Evolutionary conservation across 2,329 filamentous ascomycete genomes (phyloP).

Genomic region (Trichoderma asperellum): DNA sequence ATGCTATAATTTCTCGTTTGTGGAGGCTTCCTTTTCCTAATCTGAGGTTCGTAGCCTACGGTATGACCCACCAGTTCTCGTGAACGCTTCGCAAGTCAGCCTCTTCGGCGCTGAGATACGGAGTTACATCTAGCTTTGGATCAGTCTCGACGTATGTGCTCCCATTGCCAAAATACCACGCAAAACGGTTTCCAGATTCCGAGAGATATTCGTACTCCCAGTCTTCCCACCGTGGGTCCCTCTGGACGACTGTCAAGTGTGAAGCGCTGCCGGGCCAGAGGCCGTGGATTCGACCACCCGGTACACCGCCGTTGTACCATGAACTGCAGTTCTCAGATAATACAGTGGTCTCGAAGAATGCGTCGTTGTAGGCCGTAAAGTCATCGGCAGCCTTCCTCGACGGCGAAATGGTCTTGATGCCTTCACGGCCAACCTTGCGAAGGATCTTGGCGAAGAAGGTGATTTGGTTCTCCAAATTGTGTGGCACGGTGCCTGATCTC

Average conservation of each 20-base stretch:
- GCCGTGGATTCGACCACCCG: slow-evolving; percentile 67
- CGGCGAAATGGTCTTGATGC: slow-evolving; percentile 65
- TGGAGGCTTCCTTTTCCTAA: not conserved
- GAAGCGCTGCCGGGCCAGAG: slow-evolving; percentile 71
- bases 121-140: slow-evolving; percentile 61
- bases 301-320: slow-evolving; percentile 71
- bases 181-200: slow-evolving; percentile 55
- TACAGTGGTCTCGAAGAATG: slow-evolving; percentile 59
- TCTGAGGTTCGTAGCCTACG: slow-evolving; percentile 32
- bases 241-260: slow-evolving; percentile 61
- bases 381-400: slow-evolving; percentile 64
- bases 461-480: slow-evolving; percentile 67
- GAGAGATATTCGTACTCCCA: slow-evolving; percentile 55
- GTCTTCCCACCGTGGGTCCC: slow-evolving; percentile 60
- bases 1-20: not conserved
- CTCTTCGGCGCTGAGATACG: slow-evolving; percentile 61
- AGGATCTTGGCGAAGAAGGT: slow-evolving; percentile 69
- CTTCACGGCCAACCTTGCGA: slow-evolving; percentile 67
- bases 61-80: slow-evolving; percentile 67
- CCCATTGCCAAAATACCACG: slow-evolving; percentile 70
- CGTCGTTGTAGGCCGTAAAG: slow-evolving; percentile 62
- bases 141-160: slow-evolving; percentile 64
- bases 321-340: slow-evolving; percentile 67
- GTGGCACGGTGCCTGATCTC: slow-evolving; percentile 67
- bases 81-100: slow-evolving; percentile 66